phyloP scores from a whole-genome alignment of 1,139 yeast genomes.

The Lodderomyces beijingensis region DNA sequence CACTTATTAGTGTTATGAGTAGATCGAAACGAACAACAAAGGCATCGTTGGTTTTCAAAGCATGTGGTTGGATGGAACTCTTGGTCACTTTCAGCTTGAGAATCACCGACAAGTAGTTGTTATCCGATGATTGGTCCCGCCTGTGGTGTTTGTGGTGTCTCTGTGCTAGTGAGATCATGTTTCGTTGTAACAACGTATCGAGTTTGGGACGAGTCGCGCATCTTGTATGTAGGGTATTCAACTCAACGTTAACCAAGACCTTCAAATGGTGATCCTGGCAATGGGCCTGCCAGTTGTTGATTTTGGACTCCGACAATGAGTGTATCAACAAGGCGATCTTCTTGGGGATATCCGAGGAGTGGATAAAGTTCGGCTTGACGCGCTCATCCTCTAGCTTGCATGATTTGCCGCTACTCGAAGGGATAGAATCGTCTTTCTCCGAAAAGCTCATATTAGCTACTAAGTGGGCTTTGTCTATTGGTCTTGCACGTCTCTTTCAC shows the following conservation, averaged over 20 bases:
- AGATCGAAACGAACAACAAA: slow-evolving; percentile 3
- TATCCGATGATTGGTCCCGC: neutral
- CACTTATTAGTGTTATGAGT: neutral
- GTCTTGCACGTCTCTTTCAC: too few species aligned
- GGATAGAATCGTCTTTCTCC: too few species aligned
- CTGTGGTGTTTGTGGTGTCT: slow-evolving; percentile 6
- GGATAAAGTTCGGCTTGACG: slow-evolving; percentile 37
- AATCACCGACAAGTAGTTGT: slow-evolving; percentile 1
- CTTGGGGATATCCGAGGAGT: slow-evolving; percentile 33
- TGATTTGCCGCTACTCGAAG: too few species aligned
- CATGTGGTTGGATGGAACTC: slow-evolving; percentile 4
- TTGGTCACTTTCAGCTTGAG: slow-evolving; percentile 1
- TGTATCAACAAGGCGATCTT: slow-evolving; percentile 14
- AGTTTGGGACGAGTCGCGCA: slow-evolving; percentile 21
- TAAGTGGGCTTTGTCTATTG: too few species aligned
- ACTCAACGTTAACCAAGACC: slow-evolving; percentile 32
- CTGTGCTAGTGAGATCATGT: slow-evolving; percentile 33
- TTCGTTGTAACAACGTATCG: slow-evolving; percentile 30
- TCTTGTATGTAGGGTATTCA: slow-evolving; percentile 32
- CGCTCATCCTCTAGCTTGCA: too few species aligned
- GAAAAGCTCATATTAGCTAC: too few species aligned
- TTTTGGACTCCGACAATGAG: slow-evolving; percentile 1
- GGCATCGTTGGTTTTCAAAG: slow-evolving; percentile 3
- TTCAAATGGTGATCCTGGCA: neutral
- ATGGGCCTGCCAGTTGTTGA: slow-evolving; percentile 1